phyloP scores from a whole-genome alignment of 2,329 filamentous ascomycete species.

The Trematosphaeria pertusa region DNA sequence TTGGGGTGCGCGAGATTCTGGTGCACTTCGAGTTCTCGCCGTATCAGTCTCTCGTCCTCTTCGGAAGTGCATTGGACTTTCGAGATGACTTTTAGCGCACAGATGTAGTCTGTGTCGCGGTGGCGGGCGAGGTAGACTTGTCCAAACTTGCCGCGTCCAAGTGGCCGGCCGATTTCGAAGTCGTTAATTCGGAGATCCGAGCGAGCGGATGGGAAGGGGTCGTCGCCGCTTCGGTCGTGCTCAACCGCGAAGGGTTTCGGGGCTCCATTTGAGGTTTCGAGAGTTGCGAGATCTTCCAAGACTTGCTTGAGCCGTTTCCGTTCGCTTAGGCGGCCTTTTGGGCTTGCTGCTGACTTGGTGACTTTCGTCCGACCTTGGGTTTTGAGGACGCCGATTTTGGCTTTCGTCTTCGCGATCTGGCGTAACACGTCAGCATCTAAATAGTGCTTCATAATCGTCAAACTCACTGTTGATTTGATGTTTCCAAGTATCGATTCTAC shows the following conservation, averaged over 20 bases:
- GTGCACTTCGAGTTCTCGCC: conserved; percentile 85
- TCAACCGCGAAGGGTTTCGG: background rate
- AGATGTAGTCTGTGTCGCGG: conserved; percentile 76
- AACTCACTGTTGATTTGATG: too few relatives aligned
- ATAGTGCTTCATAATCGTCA: background rate
- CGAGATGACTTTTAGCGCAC: conserved; percentile 81
- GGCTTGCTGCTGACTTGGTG: conserved; percentile 5
- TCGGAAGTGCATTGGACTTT: conserved; percentile 78
- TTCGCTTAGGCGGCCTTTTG: conserved; percentile 1
- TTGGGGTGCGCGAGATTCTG: conserved; percentile 83
- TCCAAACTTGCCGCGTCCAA: conserved; percentile 85
- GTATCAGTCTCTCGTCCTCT: conserved; percentile 79
- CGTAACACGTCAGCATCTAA: background rate
- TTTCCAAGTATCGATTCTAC: too few relatives aligned
- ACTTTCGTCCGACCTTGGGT: conserved; percentile 1
- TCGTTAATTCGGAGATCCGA: conserved; percentile 79
- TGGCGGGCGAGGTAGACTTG: conserved; percentile 81
- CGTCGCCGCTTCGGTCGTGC: background rate
- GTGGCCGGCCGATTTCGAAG: conserved; percentile 84
- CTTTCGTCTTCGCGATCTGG: conserved; percentile 13
- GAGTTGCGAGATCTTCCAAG: conserved; percentile 1
- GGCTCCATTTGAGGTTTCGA: conserved; percentile 1
- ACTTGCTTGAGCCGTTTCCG: conserved; percentile 8
- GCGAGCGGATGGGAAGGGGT: conserved; percentile 17
- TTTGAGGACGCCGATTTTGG: conserved; percentile 10